Conservation (phyloP, 768 basidiomycete genomes). For the Hygrocybe coccinea region DNA sequence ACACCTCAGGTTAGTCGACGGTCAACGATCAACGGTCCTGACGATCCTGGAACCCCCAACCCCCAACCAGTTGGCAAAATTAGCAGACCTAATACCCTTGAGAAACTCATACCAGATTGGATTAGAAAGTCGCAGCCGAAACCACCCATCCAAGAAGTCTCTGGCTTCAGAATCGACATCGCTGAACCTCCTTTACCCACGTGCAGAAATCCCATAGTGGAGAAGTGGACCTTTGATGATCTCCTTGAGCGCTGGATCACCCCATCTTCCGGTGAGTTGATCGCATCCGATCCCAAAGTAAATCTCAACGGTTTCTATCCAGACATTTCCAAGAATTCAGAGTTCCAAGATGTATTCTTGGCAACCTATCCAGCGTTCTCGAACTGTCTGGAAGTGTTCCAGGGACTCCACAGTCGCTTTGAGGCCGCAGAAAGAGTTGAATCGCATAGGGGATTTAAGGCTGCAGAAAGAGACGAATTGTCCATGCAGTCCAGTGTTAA, state of each 20-base stretch:
- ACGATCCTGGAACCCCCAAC: too few relatives aligned
- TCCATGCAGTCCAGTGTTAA: neutral
- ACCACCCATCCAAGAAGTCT: too few relatives aligned
- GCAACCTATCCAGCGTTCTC: conserved; percentile 1
- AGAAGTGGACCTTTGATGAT: conserved; percentile 1
- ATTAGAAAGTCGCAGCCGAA: too few relatives aligned
- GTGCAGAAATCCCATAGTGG: neutral
- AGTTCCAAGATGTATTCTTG: conserved; percentile 7
- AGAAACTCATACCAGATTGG: too few relatives aligned
- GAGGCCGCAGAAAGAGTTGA: neutral
- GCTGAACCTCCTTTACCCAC: neutral
- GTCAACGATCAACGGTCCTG: too few relatives aligned
- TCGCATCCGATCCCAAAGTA: neutral
- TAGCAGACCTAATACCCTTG: too few relatives aligned
- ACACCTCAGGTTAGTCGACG: too few relatives aligned
- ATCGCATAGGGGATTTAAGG: too few relatives aligned
- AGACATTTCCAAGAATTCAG: neutral
- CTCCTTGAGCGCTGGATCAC: conserved; percentile 5
- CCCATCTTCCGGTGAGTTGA: conserved; percentile 1
- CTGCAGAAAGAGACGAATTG: neutral
- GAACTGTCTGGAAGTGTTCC: conserved; percentile 1
- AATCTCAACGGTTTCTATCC: neutral
- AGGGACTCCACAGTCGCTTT: neutral
- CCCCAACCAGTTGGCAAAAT: too few relatives aligned
- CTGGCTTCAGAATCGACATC: neutral